A percentile compares a stretch with the other conserved stretches of the same genome.
phyloP scores from a whole-genome alignment of 2,329 filamentous ascomycete species.

The Torrubiella hemipterigena region DNA sequence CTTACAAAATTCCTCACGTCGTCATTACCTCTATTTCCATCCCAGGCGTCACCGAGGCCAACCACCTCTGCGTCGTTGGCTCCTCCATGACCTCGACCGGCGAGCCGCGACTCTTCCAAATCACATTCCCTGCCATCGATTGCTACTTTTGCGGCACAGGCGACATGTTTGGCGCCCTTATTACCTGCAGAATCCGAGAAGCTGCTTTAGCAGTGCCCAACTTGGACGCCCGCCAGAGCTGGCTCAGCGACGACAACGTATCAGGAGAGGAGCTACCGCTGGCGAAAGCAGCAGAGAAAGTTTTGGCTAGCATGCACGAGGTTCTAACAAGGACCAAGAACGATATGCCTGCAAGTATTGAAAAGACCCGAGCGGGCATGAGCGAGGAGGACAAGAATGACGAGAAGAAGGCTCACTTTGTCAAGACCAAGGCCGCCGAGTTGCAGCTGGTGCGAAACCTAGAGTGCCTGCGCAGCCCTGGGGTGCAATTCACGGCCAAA shows the following conservation, averaged over 20 bases:
- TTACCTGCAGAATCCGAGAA: slow-evolving; percentile 77
- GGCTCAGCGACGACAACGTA: slow-evolving; percentile 68
- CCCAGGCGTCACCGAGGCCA: slow-evolving; percentile 36
- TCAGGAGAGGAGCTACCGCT: slow-evolving; percentile 62
- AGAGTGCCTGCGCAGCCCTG: slow-evolving; percentile 50
- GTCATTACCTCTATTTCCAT: slow-evolving; percentile 85
- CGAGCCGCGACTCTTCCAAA: slow-evolving; percentile 71
- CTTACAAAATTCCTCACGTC: slow-evolving; percentile 71
- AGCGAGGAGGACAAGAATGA: slow-evolving; percentile 31
- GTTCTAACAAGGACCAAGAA: slow-evolving; percentile 59
- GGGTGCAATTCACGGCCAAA: no score
- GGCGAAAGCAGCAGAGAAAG: slow-evolving; percentile 72
- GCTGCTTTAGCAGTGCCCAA: slow-evolving; percentile 41
- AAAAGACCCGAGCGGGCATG: slow-evolving; percentile 28
- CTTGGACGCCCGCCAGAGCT: slow-evolving; percentile 47
- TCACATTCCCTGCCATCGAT: slow-evolving; percentile 77
- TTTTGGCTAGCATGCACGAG: slow-evolving; percentile 84
- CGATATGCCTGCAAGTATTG: slow-evolving; percentile 43
- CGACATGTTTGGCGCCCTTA: slow-evolving; percentile 95
- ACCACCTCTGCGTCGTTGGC: slow-evolving; percentile 60
- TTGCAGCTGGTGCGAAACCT: slow-evolving; percentile 71
- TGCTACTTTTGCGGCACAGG: slow-evolving; percentile 95
- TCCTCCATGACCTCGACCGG: slow-evolving; percentile 55
- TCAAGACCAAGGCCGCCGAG: slow-evolving; percentile 76
- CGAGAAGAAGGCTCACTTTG: slow-evolving; percentile 50